phyloP scores from a whole-genome alignment of 2,329 filamentous ascomycete species.

The Lachnellula subtilissima region DNA sequence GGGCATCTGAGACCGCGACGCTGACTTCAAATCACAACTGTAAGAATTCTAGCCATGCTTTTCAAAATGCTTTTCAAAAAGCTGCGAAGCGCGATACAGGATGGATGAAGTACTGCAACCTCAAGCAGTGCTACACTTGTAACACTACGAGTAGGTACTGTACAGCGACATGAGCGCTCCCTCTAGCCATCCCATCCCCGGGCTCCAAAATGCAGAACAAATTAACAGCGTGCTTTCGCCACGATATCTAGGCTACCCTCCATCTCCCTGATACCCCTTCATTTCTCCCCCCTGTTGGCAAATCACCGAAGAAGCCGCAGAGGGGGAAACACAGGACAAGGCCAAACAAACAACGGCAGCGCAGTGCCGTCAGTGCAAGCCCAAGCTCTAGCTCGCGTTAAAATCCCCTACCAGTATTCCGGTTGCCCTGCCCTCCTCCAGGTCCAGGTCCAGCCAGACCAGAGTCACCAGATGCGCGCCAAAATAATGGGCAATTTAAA shows the following conservation, averaged over 20 bases:
- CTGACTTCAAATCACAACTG: neutral
- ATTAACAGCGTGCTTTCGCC: neutral
- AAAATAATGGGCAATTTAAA: too few species aligned
- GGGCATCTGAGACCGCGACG: neutral
- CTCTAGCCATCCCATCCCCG: too few species aligned
- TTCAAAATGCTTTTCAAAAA: neutral
- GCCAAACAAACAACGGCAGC: neutral
- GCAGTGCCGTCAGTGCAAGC: neutral
- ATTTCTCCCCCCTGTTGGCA: neutral
- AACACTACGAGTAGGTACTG: neutral
- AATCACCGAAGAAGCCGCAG: constrained; percentile 3
- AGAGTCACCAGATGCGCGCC: too few species aligned
- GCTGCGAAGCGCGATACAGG: too few species aligned
- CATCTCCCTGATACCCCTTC: neutral
- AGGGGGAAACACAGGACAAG: neutral
- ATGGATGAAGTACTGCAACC: neutral
- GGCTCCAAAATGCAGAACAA: too few species aligned
- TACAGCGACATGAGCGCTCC: neutral
- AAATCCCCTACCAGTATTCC: too few species aligned
- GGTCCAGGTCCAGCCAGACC: too few species aligned
- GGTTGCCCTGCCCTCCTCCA: too few species aligned
- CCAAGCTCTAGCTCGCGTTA: neutral
- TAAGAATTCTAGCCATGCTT: neutral
- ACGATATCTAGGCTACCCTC: constrained; percentile 2
- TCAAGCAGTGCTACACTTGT: neutral